These are phyloP conservation scores for Chrysoporthe austroafricana DNA, from an alignment of 2,329 filamentous ascomycete species.

Conservation along the genomic window DNA sequence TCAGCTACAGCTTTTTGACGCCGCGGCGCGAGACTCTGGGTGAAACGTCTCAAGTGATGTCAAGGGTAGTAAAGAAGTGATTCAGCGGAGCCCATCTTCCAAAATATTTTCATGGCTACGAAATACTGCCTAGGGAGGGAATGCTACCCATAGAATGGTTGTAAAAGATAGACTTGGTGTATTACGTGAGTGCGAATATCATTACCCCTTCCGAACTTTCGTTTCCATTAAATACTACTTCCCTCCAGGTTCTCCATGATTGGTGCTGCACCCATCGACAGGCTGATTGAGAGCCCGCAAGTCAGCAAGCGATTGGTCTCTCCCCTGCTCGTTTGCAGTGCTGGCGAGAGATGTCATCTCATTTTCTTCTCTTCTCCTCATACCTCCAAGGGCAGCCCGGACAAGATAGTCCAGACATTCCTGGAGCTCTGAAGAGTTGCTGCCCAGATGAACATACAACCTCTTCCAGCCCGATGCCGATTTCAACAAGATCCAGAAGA, in stretches of 20 bases:
- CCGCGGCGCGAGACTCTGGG: neutral
- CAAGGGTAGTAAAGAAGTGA: neutral
- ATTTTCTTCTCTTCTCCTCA: constrained; percentile 4
- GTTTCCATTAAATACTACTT: neutral
- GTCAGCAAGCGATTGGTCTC: neutral
- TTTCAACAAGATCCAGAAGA: constrained; percentile 12
- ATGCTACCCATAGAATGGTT: neutral
- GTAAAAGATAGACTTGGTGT: neutral
- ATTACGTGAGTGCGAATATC: neutral
- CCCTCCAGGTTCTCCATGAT: neutral
- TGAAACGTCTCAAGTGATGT: neutral
- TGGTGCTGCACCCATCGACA: neutral
- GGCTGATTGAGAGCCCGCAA: neutral
- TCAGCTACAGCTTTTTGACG: neutral
- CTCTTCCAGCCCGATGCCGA: constrained; percentile 6
- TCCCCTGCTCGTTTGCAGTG: neutral
- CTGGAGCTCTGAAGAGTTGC: constrained; percentile 8
- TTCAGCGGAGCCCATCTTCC: too few relatives aligned
- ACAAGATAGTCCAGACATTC: constrained; percentile 9
- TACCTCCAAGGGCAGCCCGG: constrained; percentile 4
- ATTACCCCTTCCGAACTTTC: neutral
- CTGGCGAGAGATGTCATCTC: neutral
- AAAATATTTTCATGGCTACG: too few relatives aligned
- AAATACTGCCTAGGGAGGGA: too few relatives aligned
- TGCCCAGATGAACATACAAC: constrained; percentile 13